Evolutionary conservation across 805 yeast genomes (phyloP), one percentile per base, ranked within the genome.

Genomic region (Metschnikowia dekortorum): DNA sequence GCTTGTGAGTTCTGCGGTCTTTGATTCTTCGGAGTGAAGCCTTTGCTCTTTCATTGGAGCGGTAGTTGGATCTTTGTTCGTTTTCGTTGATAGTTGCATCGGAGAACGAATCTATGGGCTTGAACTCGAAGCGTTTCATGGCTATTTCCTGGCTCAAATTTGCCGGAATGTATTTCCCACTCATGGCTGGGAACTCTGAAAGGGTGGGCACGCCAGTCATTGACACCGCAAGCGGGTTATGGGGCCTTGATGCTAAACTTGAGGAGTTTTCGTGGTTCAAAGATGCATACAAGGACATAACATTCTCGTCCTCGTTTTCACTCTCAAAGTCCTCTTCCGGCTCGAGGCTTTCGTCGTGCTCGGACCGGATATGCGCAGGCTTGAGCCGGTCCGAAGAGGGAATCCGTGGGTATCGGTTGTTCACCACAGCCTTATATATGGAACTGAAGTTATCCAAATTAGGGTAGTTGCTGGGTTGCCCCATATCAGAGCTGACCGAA

Each of bases 251-350:
- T 18, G 50, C 45, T 35, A 53, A 39, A 8, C 43, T 51, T 5
- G 54, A 34, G 16, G 48, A 31, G 42, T 53, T 48, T 52, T 34
- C 56, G 32, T 69, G 71, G 40, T 71, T 70, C 60, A 83, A 62
- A 0, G 84, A 78, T 0, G 85, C 78, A 58, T 83, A 83, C 22
- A 83, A 63, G 0, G 87, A 82, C 87, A 84, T 82, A 0, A 83
- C 84, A 10, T 81, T 80, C 56, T 84, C 88, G 62, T 84, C 87
- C 59, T 83, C 89, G 50, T 66, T 66, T 52, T 75, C 78, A 53
- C 74, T 69, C 41, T 70, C 77, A 3, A 51, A 49, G 9, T 60
- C 69, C 7, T 58, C 62, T 1, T 59, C 58, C 4, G 46, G 47
- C 39, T 49, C 53, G 8, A 43, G 30, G 31, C 37, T 39, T 11